phyloP scores from a whole-genome alignment of 2,329 filamentous ascomycete species.

The Fusarium multiceps region DNA sequence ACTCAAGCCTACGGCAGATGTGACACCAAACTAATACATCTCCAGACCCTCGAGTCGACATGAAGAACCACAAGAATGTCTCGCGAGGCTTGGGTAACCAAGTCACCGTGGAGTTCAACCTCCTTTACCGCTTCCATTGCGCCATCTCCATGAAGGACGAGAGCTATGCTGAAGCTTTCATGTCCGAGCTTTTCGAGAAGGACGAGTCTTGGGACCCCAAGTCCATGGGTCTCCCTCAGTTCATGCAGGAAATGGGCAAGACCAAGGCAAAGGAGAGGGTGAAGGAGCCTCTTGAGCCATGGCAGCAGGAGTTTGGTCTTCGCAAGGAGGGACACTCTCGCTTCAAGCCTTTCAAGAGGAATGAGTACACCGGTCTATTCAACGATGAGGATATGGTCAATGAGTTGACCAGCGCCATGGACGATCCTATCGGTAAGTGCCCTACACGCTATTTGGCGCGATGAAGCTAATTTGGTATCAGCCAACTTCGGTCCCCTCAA shows the following conservation, averaged over 20 bases:
- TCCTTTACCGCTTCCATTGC: slow-evolving; percentile 52
- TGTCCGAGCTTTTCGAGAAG: slow-evolving; percentile 24
- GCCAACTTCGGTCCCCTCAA: slow-evolving; percentile 62
- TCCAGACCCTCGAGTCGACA: background rate
- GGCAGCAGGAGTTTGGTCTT: slow-evolving; percentile 7
- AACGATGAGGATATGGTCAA: slow-evolving; percentile 28
- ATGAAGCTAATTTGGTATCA: background rate
- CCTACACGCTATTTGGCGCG: accelerated
- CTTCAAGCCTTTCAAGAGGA: slow-evolving; percentile 17
- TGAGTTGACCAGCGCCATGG: slow-evolving; percentile 59
- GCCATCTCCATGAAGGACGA: slow-evolving; percentile 48
- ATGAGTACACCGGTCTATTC: slow-evolving; percentile 22
- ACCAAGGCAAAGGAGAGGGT: background rate
- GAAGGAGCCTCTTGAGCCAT: background rate
- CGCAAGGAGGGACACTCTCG: background rate
- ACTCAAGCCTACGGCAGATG: too few relatives aligned
- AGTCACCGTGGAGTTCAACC: slow-evolving; percentile 51
- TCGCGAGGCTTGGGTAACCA: slow-evolving; percentile 49
- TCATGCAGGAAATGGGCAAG: slow-evolving; percentile 1
- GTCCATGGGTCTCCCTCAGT: background rate
- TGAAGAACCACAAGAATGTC: slow-evolving; percentile 39
- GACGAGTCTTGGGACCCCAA: slow-evolving; percentile 15
- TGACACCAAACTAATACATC: background rate
- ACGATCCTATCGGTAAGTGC: slow-evolving; percentile 56
- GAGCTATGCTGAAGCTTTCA: slow-evolving; percentile 44